Conservation (phyloP, 108 stramenopile species). For the Fragilariopsis cylindrus region DNA sequence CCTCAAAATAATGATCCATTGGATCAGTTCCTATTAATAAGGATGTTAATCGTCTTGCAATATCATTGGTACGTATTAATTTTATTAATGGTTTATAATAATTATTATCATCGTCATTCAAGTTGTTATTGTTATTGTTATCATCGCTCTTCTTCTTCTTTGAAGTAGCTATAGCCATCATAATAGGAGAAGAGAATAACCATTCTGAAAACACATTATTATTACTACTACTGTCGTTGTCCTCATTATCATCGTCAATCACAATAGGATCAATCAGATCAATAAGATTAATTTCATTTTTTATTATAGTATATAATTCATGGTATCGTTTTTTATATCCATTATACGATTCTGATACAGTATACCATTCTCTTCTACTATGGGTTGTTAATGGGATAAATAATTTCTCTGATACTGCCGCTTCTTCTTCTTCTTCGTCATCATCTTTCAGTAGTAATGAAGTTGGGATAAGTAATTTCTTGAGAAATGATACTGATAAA, state of each 20-base stretch:
- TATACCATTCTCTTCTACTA: constrained; percentile 28
- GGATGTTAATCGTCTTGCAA: constrained; percentile 31
- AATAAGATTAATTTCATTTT: not conserved
- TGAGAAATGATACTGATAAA: not conserved
- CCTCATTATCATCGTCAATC: not conserved
- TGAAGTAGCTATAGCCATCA: not conserved
- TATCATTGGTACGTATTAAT: constrained; percentile 20
- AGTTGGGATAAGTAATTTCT: not conserved
- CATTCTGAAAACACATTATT: not conserved
- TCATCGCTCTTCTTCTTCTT: not conserved
- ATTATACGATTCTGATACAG: not conserved
- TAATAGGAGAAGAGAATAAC: not conserved
- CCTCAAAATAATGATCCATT: not conserved
- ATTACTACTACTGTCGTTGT: not conserved
- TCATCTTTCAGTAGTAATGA: not conserved
- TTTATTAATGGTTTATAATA: not conserved
- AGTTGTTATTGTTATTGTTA: not conserved
- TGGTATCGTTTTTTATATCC: constrained; percentile 10
- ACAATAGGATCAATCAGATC: not conserved
- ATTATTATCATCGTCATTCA: not conserved
- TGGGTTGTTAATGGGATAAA: constrained; percentile 32
- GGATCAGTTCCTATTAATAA: constrained; percentile 14
- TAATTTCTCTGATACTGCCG: not conserved
- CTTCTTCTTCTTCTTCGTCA: not conserved
- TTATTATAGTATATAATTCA: not conserved